phyloP scores from a whole-genome alignment of 2,329 filamentous ascomycete genomes.

The Diaporthe ilicicola region DNA sequence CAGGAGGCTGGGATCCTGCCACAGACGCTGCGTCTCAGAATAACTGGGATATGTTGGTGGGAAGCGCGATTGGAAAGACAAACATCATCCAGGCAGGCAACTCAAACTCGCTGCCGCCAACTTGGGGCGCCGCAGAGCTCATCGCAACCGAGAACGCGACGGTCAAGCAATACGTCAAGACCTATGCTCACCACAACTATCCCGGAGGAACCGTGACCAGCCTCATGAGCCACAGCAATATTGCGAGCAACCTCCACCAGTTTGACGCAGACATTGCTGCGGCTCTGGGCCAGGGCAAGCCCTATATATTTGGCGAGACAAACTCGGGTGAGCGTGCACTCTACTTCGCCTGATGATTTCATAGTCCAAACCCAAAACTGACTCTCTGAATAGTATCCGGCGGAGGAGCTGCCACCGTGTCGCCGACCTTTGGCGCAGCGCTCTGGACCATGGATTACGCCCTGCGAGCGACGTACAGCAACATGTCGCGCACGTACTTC shows the following conservation, averaged over 20 bases:
- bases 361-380: neutral
- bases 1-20: slow-evolving; percentile 47
- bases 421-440: slow-evolving; percentile 56
- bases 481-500: slow-evolving; percentile 55
- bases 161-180: slow-evolving; percentile 48
- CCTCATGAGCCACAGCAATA: slow-evolving; percentile 55
- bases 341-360: neutral
- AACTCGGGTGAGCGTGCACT: slow-evolving; percentile 50
- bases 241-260: slow-evolving; percentile 47
- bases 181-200: slow-evolving; percentile 59
- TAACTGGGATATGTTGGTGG: slow-evolving; percentile 47
- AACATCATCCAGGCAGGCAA: slow-evolving; percentile 52
- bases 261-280: slow-evolving; percentile 52
- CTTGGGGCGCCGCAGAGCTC: slow-evolving; percentile 49
- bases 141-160: slow-evolving; percentile 48
- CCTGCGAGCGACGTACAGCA: slow-evolving; percentile 45
- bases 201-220: slow-evolving; percentile 51
- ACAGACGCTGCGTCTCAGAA: slow-evolving; percentile 50
- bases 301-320: slow-evolving; percentile 58
- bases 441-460: slow-evolving; percentile 61
- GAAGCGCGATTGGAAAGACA: slow-evolving; percentile 44
- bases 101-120: slow-evolving; percentile 46
- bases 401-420: slow-evolving; percentile 49
- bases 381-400: slow-evolving; percentile 43
- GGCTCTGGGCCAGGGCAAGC: slow-evolving; percentile 48